These are phyloP conservation scores for Oryza coarctata DNA, from an alignment of 176 grass and related monocot genomes.

Conservation along the genomic window DNA sequence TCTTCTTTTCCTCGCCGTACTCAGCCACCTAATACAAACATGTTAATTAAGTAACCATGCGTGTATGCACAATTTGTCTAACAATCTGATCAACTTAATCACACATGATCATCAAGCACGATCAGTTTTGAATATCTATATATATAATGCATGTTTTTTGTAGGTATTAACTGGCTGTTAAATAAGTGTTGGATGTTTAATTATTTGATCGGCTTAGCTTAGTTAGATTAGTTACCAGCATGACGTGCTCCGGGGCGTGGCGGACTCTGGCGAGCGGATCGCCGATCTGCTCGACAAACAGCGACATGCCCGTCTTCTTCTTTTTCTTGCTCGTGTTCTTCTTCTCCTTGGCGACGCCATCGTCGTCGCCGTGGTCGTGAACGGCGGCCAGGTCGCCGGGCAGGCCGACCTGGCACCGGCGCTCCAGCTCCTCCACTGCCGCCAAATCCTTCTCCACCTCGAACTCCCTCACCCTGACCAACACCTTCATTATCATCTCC, in stretches of 20 bases:
- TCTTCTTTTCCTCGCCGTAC: conserved; percentile 42
- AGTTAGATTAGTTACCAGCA: conserved; percentile 50
- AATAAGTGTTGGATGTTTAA: not conserved
- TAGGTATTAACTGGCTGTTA: not conserved
- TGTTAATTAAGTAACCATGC: not conserved
- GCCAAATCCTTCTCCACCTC: conserved; percentile 55
- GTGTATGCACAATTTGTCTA: not conserved
- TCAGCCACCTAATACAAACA: conserved; percentile 49
- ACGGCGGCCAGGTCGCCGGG: conserved; percentile 10
- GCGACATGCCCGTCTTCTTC: conserved; percentile 44
- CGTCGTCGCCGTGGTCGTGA: not conserved
- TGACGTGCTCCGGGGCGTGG: conserved; percentile 65
- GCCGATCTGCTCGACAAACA: conserved; percentile 56
- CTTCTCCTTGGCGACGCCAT: not conserved
- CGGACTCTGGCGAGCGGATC: conserved; percentile 60
- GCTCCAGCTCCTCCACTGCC: conserved; percentile 59
- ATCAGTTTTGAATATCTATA: no score
- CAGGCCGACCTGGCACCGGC: conserved; percentile 51
- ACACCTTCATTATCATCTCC: not conserved
- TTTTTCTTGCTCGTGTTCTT: conserved; percentile 5
- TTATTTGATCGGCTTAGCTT: not conserved
- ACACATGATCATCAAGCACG: not conserved
- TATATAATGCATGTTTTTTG: not conserved
- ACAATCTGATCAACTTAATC: not conserved
- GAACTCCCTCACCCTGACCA: conserved; percentile 52